Evolutionary conservation across 306 rosid genomes (phyloP).

Genomic region (Chamaecrista fasciculata): DNA sequence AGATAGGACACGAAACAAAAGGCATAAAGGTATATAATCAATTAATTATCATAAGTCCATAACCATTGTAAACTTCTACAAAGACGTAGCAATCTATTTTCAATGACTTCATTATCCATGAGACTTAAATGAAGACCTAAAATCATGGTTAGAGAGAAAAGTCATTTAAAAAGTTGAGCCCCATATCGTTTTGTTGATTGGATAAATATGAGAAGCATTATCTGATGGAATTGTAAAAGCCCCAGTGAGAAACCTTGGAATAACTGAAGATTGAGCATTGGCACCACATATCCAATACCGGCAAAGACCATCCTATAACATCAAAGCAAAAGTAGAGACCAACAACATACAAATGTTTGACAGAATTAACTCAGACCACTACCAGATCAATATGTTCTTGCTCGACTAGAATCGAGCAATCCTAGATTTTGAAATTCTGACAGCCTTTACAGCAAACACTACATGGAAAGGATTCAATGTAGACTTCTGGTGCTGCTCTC

Average conservation of each 20-base stretch:
- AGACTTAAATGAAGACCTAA: slow-evolving; percentile 8
- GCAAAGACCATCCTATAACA: background rate
- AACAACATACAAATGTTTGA: background rate
- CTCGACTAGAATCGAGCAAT: background rate
- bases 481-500: slow-evolving; percentile 1
- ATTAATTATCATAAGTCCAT: background rate
- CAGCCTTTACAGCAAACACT: background rate
- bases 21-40: background rate
- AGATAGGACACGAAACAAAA: background rate
- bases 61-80: background rate
- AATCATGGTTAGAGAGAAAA: background rate
- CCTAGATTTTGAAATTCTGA: background rate
- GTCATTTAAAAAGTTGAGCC: background rate
- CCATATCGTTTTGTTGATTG: background rate
- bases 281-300: background rate
- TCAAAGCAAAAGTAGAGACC: background rate
- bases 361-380: background rate
- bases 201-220: background rate
- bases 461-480: background rate
- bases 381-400: background rate
- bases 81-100: background rate
- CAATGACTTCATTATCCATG: background rate
- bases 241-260: background rate
- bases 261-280: background rate
- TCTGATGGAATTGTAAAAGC: background rate